Conservation (phyloP, 2,329 filamentous ascomycete genomes). For the Colletotrichum somersetense region DNA sequence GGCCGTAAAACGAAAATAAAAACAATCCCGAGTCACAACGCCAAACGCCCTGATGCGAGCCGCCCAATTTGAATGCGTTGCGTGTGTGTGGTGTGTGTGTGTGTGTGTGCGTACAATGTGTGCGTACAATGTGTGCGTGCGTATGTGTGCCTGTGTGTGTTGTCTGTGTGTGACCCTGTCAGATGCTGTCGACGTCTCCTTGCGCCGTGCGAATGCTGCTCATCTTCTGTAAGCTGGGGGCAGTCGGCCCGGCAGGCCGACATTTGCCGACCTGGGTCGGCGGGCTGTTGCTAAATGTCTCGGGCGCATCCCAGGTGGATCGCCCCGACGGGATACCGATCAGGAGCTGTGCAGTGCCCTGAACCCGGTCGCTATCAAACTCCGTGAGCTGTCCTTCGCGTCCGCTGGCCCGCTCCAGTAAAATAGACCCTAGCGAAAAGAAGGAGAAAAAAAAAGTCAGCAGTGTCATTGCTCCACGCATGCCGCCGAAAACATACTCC, state of each 20-base stretch:
- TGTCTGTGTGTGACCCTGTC: not conserved
- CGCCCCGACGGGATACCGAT: slow-evolving; percentile 15
- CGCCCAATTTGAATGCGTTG: slow-evolving; percentile 21
- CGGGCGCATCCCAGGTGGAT: slow-evolving; percentile 22
- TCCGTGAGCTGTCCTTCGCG: slow-evolving; percentile 67
- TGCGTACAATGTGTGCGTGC: too few species aligned
- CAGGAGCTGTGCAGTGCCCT: slow-evolving; percentile 66
- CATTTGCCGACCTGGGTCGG: slow-evolving; percentile 31
- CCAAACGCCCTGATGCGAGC: slow-evolving; percentile 7
- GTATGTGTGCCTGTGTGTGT: too few species aligned
- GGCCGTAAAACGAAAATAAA: not conserved
- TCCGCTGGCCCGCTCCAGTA: slow-evolving; percentile 87
- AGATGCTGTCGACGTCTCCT: slow-evolving; percentile 28
- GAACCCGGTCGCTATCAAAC: slow-evolving; percentile 70
- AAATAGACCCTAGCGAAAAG: slow-evolving; percentile 73
- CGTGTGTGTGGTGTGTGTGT: not conserved
- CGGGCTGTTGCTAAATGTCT: slow-evolving; percentile 28
- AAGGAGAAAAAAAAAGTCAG: not conserved
- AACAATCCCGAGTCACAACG: not conserved
- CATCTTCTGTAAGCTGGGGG: slow-evolving; percentile 12
- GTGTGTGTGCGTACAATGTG: too few species aligned
- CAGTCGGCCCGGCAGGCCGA: slow-evolving; percentile 35
- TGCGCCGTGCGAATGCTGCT: slow-evolving; percentile 34
- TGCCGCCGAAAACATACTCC: slow-evolving; percentile 63
- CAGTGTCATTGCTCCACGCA: not conserved